Evolutionary conservation across 345 rosid species (phyloP).

Genomic region (Punica granatum): DNA sequence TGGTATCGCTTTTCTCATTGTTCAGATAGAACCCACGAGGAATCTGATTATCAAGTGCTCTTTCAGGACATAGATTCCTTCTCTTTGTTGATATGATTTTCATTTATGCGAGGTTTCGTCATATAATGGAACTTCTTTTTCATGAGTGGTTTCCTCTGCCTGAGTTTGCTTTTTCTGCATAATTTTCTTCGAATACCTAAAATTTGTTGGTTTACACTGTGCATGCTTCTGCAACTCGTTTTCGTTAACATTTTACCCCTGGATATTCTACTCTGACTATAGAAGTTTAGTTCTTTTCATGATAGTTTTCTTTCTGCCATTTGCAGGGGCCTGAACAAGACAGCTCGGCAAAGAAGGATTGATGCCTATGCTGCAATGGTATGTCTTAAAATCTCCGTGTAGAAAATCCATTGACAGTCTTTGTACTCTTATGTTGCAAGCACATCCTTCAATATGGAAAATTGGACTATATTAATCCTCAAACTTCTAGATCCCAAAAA

Average conservation of each 20-base stretch:
- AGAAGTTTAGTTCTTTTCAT: not conserved
- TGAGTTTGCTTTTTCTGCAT: not conserved
- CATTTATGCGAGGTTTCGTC: not conserved
- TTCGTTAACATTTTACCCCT: not conserved
- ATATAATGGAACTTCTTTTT: not conserved
- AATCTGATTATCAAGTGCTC: no score
- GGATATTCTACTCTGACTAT: not conserved
- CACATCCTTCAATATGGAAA: not conserved
- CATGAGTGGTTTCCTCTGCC: not conserved
- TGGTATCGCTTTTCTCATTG: not conserved
- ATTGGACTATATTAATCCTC: not conserved
- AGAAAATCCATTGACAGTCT: not conserved
- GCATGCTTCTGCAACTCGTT: not conserved
- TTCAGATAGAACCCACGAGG: not conserved
- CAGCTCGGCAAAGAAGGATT: slow-evolving; percentile 37
- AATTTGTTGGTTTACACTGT: not conserved
- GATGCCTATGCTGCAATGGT: slow-evolving; percentile 94
- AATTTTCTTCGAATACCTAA: not conserved
- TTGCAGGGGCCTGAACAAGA: slow-evolving; percentile 70
- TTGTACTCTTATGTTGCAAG: not conserved
- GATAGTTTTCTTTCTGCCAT: not conserved
- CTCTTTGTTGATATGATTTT: not conserved
- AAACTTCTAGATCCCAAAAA: not conserved
- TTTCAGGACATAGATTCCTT: not conserved
- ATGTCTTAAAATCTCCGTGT: slow-evolving; percentile 6